Evolutionary conservation across 1,139 yeast genomes (phyloP), one percentile per base, ranked within the genome.

Genomic region (Blastobotrys arbuscula): DNA sequence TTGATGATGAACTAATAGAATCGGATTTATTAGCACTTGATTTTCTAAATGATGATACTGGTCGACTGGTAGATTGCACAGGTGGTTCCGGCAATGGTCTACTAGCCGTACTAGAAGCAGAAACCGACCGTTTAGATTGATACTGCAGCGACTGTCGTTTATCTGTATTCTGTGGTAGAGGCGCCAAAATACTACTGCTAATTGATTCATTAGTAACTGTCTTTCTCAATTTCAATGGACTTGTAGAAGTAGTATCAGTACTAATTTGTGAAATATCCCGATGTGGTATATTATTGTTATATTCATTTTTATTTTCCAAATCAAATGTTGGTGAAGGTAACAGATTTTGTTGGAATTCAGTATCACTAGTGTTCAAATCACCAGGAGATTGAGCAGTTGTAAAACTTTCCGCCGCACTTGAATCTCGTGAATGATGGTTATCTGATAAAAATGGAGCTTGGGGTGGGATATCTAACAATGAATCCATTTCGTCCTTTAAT

Each of bases 391-490:
- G 42, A 9, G 58, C 58, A 2, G 59, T 55, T 36, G 44, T 50
- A 42, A 53, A 55, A 16, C 55, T 50, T 10, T 55, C 59, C 10
- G 54, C 53, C 6, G 53, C 52, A 9, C 56, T 53, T 3, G 59
- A 53, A 39, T 50, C 57, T 13, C 49, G 49, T 18, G 53, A 47
- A 16, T 36, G 39, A 9, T 47, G 44, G 24, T 48, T 44, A 7
- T 50, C 50, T 21, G 23, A 26, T 13, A 15, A n/a, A 26, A 43
- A 43, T 18, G 47, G 47, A 8, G 54, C 47, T 2, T 51, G 47
- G 18, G 38, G 38, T 38, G 53, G 45, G 10, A 44, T 36, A 39
- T 44, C 51, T 24, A 49, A 45, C 23, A 47, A 41, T 9, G 48
- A 45, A 13, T 50, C 50, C 48, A 42, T 52, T 19, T 53, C 56